These are phyloP conservation scores for Colletotrichum higginsianum DNA, from an alignment of 2,329 filamentous ascomycete species.

Conservation along the genomic window DNA sequence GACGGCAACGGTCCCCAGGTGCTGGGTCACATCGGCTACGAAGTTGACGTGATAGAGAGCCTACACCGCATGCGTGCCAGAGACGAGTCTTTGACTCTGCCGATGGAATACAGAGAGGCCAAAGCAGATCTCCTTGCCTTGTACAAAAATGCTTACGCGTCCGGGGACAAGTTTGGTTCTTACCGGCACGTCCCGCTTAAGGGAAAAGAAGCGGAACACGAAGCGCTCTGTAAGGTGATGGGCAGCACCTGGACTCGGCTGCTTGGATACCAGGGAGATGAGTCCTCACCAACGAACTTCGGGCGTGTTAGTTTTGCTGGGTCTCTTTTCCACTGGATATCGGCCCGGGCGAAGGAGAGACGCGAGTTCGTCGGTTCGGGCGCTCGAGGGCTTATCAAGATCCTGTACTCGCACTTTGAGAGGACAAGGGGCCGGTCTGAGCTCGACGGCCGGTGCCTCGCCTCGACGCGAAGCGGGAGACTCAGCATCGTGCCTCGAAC, in stretches of 20 bases:
- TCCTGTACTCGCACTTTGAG: background rate
- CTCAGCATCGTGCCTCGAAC: background rate
- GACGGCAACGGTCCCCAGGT: background rate
- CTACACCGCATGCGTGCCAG: background rate
- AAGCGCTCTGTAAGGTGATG: background rate
- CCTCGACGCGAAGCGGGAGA: background rate
- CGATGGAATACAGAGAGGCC: background rate
- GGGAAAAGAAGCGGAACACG: slow-evolving; percentile 4
- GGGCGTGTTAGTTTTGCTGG: background rate
- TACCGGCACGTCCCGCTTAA: slow-evolving; percentile 18
- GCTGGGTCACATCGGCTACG: slow-evolving; percentile 16
- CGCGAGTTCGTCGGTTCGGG: slow-evolving; percentile 10
- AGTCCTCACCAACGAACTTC: background rate
- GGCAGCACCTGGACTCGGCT: background rate
- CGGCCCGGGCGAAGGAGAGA: slow-evolving; percentile 2
- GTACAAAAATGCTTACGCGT: slow-evolving; percentile 4
- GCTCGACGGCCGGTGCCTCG: slow-evolving; percentile 1
- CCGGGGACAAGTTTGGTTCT: slow-evolving; percentile 11
- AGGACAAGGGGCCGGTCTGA: background rate
- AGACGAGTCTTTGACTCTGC: background rate
- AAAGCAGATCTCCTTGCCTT: background rate
- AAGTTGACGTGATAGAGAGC: background rate
- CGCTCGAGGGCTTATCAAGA: background rate
- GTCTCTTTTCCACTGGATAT: background rate
- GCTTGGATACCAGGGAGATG: background rate